These are phyloP conservation scores for Cyclotella atomus DNA, from an alignment of 108 stramenopile species.

Conservation along the genomic window DNA sequence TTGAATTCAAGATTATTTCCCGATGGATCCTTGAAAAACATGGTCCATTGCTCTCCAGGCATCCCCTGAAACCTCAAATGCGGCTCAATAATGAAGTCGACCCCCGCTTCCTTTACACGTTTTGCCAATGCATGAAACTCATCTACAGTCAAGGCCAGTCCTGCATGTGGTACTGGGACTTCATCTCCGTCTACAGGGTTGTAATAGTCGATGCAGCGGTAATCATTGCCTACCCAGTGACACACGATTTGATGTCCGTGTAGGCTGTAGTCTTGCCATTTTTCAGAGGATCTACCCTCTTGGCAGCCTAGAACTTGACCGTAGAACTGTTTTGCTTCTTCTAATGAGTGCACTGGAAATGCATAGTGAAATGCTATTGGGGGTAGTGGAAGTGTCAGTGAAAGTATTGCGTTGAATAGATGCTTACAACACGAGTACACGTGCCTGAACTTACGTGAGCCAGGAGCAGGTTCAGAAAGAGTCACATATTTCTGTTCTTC, in stretches of 20 bases:
- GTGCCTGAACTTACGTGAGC: slow-evolving; percentile 48
- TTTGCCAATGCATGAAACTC: slow-evolving; percentile 89
- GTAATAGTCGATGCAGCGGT: slow-evolving; percentile 93
- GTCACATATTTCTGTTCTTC: slow-evolving; percentile 54
- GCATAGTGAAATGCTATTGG: slow-evolving; percentile 89
- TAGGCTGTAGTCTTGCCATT: slow-evolving; percentile 97
- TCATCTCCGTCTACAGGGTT: slow-evolving; percentile 99
- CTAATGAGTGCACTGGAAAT: slow-evolving; percentile 95
- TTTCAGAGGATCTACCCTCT: slow-evolving; percentile 88
- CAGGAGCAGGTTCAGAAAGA: slow-evolving; percentile 76
- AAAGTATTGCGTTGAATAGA: neutral
- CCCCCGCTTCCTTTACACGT: slow-evolving; percentile 65
- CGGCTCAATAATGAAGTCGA: slow-evolving; percentile 94
- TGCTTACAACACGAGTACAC: no score
- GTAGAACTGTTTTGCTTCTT: slow-evolving; percentile 91
- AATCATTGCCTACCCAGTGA: slow-evolving; percentile 93
- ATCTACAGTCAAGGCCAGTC: slow-evolving; percentile 89
- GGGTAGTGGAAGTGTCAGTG: neutral
- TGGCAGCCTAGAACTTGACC: slow-evolving; percentile 85
- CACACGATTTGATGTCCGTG: slow-evolving; percentile 96
- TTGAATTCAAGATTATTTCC: slow-evolving; percentile 99
- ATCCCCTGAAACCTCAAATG: slow-evolving; percentile 91
- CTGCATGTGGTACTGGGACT: slow-evolving; percentile 97
- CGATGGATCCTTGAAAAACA: slow-evolving; percentile 94
- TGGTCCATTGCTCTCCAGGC: slow-evolving; percentile 97